Evolutionary conservation across 2,329 filamentous ascomycete genomes (phyloP), one percentile per base, ranked within the genome.

Genomic region (Penicillium frequentans): DNA sequence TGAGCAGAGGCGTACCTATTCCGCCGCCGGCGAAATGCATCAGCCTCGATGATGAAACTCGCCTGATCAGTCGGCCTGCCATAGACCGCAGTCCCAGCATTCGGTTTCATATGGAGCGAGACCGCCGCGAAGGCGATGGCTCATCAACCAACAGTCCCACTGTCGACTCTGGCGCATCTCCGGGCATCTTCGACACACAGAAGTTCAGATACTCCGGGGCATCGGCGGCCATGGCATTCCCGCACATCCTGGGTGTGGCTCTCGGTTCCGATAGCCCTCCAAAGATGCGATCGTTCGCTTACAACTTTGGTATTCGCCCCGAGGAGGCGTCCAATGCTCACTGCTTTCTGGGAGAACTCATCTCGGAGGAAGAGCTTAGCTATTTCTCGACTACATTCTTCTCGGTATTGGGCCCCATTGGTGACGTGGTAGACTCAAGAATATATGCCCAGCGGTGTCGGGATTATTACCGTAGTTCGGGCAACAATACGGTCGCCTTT

Each of bases 221-320:
- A 52, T 71, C 68, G 3, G 68, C 67, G 16, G 68, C 68, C 49
- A 71, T 66, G 67, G 66, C 66, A 27, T 71, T 71, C 21, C 68
- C 68, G 21, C 67, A 70, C 26, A 60, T 71, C 16, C 45, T 71
- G 19, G 64, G 68, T 13, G 37, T 63, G 53, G 63, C 66, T 58
- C 61, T 70, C 9, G 68, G 68, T 1, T 67, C 67, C 11, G 57
- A 66, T 37, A 64, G 43, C 26, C 67, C 66, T 55, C 68, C 69
- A 2, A 66, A 68, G 43, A 61, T 62, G 31, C 44, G 55, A 3
- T 69, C 69, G 1, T 63, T 66, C n/a, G 68, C 69, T 5, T 70
- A 70, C 57, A 71, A 69, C 58, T 71, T 71, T 56, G 69, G 69
- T 9, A 65, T 70, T 31, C 67, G 68, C 9, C 68, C 68, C 0